Base-by-base conservation (phyloP, 139 green algal species). In the Ettlia oleoabundans region DNA sequence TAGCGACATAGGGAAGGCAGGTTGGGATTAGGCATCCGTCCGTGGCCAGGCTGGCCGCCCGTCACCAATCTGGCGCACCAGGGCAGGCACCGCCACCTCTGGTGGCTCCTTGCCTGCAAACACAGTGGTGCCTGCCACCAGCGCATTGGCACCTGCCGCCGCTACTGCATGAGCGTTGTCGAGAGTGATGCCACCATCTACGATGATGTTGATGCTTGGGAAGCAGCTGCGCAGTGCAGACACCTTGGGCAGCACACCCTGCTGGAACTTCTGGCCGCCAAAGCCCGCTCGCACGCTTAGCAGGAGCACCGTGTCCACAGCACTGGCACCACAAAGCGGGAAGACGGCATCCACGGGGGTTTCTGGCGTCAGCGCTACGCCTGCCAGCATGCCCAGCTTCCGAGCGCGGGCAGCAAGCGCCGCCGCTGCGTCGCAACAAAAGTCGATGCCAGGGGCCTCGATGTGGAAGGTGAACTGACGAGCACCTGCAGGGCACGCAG, bases 401-500 rank as follows among this genome's bases (percentile, higher is more conserved):
- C 80, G 75, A 4, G 94, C 86, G 6, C 86, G 66, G 4, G 61
- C 70, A 9, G 76, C 81, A 30, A 91, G 42, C 37, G 37, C 63
- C 26, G 68, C 74, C 28, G 87, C 88, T 35, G 62, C 78, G 37
- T 42, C 9, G 66, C 65, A 77, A 47, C 47, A 58, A 24, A 81
- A 76, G 73, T 88, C 66, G 47, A 82, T 38, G 37, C 77, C 87
- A 10, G 75, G 81, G 21, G 90, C 88, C 80, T 98, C 96, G 22
- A 98, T 76, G 78, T 98, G 96, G 89, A 98, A 98, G 0, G 94
- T 98, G 87, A 96, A 96, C 87, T 94, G 94, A 75, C 90, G 82
- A 6, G 95, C 95, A 18, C 95, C 96, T 7, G 94, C 94, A 69
- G 0, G 40, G 38, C 5, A 2, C 2, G 66, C 21, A 18, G n/a